Base-by-base conservation (phyloP, 2,329 filamentous ascomycete species). In the Tolypocladium guangdongense region DNA sequence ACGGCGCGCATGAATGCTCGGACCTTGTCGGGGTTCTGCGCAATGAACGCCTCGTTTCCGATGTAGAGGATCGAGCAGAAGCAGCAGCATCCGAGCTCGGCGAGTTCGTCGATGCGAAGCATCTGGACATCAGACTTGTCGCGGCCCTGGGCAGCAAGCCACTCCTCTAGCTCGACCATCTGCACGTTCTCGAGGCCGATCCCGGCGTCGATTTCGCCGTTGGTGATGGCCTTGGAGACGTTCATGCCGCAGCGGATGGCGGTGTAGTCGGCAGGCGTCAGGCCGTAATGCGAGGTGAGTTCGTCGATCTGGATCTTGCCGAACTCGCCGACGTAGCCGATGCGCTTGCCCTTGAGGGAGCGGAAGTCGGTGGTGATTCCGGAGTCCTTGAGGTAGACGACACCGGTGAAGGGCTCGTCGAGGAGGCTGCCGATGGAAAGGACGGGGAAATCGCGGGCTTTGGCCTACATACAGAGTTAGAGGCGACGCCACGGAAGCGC, bases 241-340 rank as follows among this genome's bases (percentile, higher is more conserved):
- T 90, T 89, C 87, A 90, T 90, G 57, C 87, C 87, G 65, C 86
- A 90, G 54, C 87, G 84, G 8, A 90, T 78, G 37, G 86, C 86
- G 1, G 83, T 87, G 75, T 90, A 90, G 72, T 90, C 86, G 7
- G 74, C 70, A 0, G 86, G 81, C 1, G 78, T 77, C 81, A 90
- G 88, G 65, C 84, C 85, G 66, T 89, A 89, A 76, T 90, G 81
- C 47, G 82, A 82, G 49, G 86, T 90, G 57, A 90, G 78, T 66
- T 90, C 87, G 66, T 90, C 87, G 60, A 90, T 89, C 72, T 90
- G 86, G 66, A 90, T 89, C 79, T 86, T 90, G 70, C 87, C 87
- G 58, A 90, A 90, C 66, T 90, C 87, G 62, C 86, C 86, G 54
- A 90, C 86, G 60, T 90, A 90, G 65, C 87, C 87, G 65, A 90